phyloP scores from a whole-genome alignment of 495 filamentous ascomycete genomes.

The Aspergillus sclerotiicarbonarius region DNA sequence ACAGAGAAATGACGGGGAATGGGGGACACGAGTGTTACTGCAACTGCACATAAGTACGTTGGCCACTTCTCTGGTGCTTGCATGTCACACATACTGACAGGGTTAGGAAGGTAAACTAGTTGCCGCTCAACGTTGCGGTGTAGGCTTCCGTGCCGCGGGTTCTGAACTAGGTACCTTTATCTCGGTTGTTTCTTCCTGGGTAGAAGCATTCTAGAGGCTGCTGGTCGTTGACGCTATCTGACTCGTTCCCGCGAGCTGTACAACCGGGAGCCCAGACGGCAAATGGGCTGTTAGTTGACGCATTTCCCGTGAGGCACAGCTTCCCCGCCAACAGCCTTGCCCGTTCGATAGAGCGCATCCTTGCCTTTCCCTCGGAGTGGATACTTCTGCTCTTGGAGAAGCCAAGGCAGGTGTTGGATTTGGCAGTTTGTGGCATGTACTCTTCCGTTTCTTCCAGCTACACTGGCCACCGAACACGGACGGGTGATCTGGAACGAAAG shows the following conservation, averaged over 20 bases:
- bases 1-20: not conserved
- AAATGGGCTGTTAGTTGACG: not conserved
- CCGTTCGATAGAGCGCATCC: not conserved
- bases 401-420: not conserved
- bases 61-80: not conserved
- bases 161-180: not conserved
- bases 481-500: not conserved
- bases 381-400: not conserved
- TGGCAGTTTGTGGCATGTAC: constrained; percentile 6
- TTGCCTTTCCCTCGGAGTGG: not conserved
- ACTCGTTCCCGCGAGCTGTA: not conserved
- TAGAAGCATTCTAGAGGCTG: not conserved
- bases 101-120: constrained; percentile 3
- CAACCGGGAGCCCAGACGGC: not conserved
- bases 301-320: not conserved
- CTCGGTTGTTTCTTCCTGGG: not conserved
- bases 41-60: constrained; percentile 2
- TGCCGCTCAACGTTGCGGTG: constrained; percentile 14
- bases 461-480: not conserved
- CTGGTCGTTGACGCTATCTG: not conserved
- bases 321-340: not conserved
- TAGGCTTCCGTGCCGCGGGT: not conserved
- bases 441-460: not conserved
- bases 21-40: not conserved
- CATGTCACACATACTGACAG: constrained; percentile 12